Base-by-base conservation (phyloP, 2,329 filamentous ascomycete species). In the Metarhizium album region DNA sequence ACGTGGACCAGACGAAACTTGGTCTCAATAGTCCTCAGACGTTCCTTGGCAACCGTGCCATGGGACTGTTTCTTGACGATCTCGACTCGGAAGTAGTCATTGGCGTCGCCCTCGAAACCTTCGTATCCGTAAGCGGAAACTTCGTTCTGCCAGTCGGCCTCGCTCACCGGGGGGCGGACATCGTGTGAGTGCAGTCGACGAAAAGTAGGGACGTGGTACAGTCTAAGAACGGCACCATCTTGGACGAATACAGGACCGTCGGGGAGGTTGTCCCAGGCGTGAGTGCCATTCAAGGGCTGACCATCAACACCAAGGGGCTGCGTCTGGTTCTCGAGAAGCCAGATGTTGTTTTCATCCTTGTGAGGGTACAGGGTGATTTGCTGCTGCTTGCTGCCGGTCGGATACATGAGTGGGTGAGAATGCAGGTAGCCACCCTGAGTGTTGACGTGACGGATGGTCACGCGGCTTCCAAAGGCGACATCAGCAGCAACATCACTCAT, bases 341-440 rank as follows among this genome's bases (percentile, higher is more conserved):
- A 98, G 51, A 95, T 61, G 66, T 98, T 98, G 78, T 98, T 98
- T 65, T 95, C 89, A 62, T 98, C 93, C 77, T 97, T 97, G 78
- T 98, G 93, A 7, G 93, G 93, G 63, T 98, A 98, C 3, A 98
- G 81, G 1, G 93, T 98, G 60, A 98, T 89, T 67, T 98, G 93
- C 68, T 98, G 93, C 72, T 98, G 94, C 75, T 96, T 94, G 77
- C 90, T 96, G 58, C 93, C 93, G 8, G 83, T 88, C 3, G 93
- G 93, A 66, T 97, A 98, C 93, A 98, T 98, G 65, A 96, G 85
- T 60, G 83, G 82, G 68, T 98, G 93, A 7, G 93, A 97, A 72
- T 98, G 93, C 49, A 98, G 80, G 67, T 98, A 98, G 50, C 93
- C 93, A 60, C 93, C 93, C 66, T 98, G 93, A 4, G 93, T 98